Evolutionary conservation across 1,284 basidiomycete species (phyloP).

Genomic region (Cerioporus squamosus): DNA sequence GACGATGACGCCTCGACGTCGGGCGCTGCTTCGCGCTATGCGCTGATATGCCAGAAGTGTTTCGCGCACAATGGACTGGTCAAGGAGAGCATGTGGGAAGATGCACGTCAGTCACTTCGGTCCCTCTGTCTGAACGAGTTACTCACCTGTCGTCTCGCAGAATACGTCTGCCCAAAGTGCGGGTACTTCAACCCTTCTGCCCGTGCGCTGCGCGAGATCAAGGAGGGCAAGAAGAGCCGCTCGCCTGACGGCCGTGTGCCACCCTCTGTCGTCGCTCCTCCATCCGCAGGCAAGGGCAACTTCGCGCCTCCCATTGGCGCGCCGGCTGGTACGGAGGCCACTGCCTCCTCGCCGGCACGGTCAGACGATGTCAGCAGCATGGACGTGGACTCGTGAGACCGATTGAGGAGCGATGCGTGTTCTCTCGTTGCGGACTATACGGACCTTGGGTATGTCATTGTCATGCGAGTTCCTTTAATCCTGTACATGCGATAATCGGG

Average conservation of each 20-base stretch:
- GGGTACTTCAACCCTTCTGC: conserved; percentile 71
- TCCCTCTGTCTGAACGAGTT: neutral
- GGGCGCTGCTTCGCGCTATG: conserved; percentile 72
- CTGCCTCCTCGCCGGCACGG: conserved; percentile 5
- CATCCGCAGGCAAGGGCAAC: conserved; percentile 1
- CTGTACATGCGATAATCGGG: conserved; percentile 1
- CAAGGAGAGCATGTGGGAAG: conserved; percentile 87
- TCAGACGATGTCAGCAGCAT: conserved; percentile 24
- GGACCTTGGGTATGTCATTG: conserved; percentile 2
- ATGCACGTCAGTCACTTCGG: conserved; percentile 70
- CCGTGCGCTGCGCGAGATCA: conserved; percentile 43
- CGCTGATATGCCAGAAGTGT: conserved; percentile 93
- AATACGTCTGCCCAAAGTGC: conserved; percentile 79
- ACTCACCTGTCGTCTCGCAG: conserved; percentile 42
- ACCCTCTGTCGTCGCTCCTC: neutral
- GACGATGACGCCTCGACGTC: conserved; percentile 69
- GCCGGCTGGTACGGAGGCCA: conserved; percentile 1
- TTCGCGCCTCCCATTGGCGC: conserved; percentile 12
- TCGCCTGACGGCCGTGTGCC: conserved; percentile 15
- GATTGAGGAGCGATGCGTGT: neutral
- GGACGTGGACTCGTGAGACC: conserved; percentile 31
- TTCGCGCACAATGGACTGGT: conserved; percentile 95
- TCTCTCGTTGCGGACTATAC: neutral
- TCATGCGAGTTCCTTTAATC: neutral
- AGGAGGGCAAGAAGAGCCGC: conserved; percentile 20